Base-by-base conservation (phyloP, 2,329 filamentous ascomycete genomes). In the Rutstroemia sydowiana region DNA sequence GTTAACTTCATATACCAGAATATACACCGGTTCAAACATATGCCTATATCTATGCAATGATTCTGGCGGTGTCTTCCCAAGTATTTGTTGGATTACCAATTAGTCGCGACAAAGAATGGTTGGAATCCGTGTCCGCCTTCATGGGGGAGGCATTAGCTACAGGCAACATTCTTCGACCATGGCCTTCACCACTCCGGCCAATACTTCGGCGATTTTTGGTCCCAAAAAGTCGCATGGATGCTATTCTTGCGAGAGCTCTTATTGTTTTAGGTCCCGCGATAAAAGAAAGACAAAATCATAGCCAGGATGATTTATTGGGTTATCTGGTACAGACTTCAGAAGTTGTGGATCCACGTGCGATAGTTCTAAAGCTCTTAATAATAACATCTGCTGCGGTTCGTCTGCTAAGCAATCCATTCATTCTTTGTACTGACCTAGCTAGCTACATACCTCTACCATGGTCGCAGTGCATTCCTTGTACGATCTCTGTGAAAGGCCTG, bases 401-500 rank as follows among this genome's bases (percentile, higher is more conserved):
- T n/a, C n/a, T n/a, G n/a, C n/a, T n/a, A n/a, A n/a, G n/a, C n/a
- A n/a, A n/a, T n/a, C n/a, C n/a, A n/a, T n/a, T n/a, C n/a, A n/a
- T n/a, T n/a, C n/a, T n/a, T n/a, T 44, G 41, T 44, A 16, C 37
- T 10, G 18, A 40, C 16, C 5, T 16, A 16, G 37, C 37, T 40
- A 48, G 34, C 44, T 16, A 43, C 36, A 20, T 32, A 7, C 13
- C 18, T 5, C 44, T 37, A 13, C 73, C 0, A 59, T 73, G 39
- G 68, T 72, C 0, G 58, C 70, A 0, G 75, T 73, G 1, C 65
- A 78, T 69, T 55, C 73, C 58, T 70, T 83, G 44, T 79, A 76
- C 59, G 74, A 77, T 49, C 62, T 84, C 3, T 73, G 73, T 0
- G 69, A 73, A 3, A 56, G 67, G 10, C 77, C 76, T 0, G 73